phyloP scores from a whole-genome alignment of 2,329 filamentous ascomycete genomes.

The Diaporthe ampelina region DNA sequence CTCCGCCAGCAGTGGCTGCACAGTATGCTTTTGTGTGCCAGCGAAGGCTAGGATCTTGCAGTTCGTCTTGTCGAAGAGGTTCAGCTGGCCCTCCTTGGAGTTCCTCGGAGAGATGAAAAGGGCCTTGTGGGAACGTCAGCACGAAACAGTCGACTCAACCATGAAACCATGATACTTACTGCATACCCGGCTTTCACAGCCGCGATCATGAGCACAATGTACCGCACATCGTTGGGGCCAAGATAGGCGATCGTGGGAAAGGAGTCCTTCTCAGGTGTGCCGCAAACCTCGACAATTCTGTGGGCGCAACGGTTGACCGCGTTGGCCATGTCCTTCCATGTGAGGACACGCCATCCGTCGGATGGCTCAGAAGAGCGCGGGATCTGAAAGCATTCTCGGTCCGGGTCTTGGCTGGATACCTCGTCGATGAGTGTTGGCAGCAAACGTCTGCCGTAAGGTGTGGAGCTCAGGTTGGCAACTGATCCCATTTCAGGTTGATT shows the following conservation, averaged over 20 bases:
- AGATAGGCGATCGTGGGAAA: constrained; percentile 41
- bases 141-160: accelerated
- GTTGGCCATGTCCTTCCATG: constrained; percentile 40
- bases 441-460: constrained; percentile 37
- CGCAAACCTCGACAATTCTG: constrained; percentile 36
- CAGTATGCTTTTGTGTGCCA: constrained; percentile 46
- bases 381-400: constrained; percentile 40
- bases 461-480: constrained; percentile 30
- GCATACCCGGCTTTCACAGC: constrained; percentile 42
- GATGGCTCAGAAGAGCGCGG: constrained; percentile 33
- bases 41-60: constrained; percentile 57
- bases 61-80: constrained; percentile 59
- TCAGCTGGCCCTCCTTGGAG: constrained; percentile 59
- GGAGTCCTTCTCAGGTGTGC: constrained; percentile 32
- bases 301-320: constrained; percentile 40
- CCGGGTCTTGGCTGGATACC: constrained; percentile 35
- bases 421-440: constrained; percentile 41
- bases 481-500: constrained; percentile 33
- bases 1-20: constrained; percentile 55
- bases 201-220: constrained; percentile 38
- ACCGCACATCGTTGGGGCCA: constrained; percentile 40
- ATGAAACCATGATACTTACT: constrained; percentile 26
- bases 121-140: constrained; percentile 45
- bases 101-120: constrained; percentile 63
- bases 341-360: constrained; percentile 39